phyloP scores from a whole-genome alignment of 441 rosid species.

The Francoa sonchifolia region DNA sequence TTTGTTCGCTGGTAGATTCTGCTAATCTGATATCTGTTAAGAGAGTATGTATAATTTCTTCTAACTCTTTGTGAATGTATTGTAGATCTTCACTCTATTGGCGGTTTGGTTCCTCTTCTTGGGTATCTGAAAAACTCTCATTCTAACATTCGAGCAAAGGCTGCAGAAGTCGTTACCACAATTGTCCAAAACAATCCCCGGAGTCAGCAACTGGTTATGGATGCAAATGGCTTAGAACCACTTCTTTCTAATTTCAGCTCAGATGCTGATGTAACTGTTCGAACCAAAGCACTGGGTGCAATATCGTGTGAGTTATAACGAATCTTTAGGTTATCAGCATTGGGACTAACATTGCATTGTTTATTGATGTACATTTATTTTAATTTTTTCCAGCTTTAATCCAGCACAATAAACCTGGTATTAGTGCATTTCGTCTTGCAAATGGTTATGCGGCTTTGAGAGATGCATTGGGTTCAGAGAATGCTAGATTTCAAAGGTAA shows the following conservation, averaged over 20 bases:
- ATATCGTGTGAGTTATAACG: slow-evolving; percentile 90
- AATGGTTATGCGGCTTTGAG: slow-evolving; percentile 73
- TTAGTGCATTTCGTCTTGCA: slow-evolving; percentile 72
- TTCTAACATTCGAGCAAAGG: slow-evolving; percentile 79
- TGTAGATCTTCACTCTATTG: slow-evolving; percentile 89
- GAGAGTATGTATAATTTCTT: not conserved
- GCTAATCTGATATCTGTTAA: too few species aligned
- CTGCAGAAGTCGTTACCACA: slow-evolving; percentile 85
- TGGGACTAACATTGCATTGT: not conserved
- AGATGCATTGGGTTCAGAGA: slow-evolving; percentile 67
- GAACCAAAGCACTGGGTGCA: slow-evolving; percentile 84
- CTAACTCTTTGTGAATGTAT: not conserved
- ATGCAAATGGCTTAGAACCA: slow-evolving; percentile 77
- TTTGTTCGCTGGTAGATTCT: too few species aligned
- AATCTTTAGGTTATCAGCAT: too few species aligned
- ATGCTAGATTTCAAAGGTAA: slow-evolving; percentile 73
- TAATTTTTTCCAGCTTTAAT: slow-evolving; percentile 52
- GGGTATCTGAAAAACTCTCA: slow-evolving; percentile 60
- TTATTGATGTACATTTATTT: slow-evolving; percentile 10
- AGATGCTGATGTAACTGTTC: slow-evolving; percentile 51
- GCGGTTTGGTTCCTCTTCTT: slow-evolving; percentile 82
- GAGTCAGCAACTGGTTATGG: slow-evolving; percentile 90
- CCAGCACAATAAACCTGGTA: slow-evolving; percentile 65
- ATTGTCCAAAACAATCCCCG: slow-evolving; percentile 87
- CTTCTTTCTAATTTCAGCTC: slow-evolving; percentile 57